Evolutionary conservation across 768 basidiomycete species (phyloP), one percentile per base, ranked within the genome.

Genomic region (Tulasnella sp.): DNA sequence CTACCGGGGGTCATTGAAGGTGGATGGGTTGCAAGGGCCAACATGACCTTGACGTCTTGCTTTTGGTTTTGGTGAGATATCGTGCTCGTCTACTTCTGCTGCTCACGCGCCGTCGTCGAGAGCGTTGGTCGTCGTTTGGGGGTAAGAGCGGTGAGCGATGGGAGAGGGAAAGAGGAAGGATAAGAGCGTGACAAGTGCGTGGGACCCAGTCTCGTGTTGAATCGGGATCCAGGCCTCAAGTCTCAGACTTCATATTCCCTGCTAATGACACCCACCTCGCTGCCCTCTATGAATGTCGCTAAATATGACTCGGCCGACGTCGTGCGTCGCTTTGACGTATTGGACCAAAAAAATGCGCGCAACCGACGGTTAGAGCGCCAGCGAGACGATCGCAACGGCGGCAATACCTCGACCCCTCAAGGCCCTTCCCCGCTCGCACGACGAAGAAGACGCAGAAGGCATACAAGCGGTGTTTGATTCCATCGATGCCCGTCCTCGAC

Each of bases 341-440:
- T 7, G 16, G 40, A 40, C 52, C 26, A 19, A 59, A 32, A 59
- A 59, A 59, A 59, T 59, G 52, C 32, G 32, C 52, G 52, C 52
- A 59, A 59, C 52, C 52, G 52, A 59, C 52, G 52, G 22, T 29
- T 59, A 59, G 26, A 59, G 52, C 52, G 52, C 52, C 52, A 59
- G 52, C 52, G 52, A 32, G 52, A 59, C 52, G 52, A 59, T 59
- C 52, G 52, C 64, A 65, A 40, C 64, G 39, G 64, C 64, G 64
- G 64, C 64, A 36, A 65, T 65, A 65, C 64, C 64, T 65, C 64
- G 64, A 65, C 64, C 64, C 64, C 52, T 59, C 52, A 59, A 59
- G 52, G 52, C 52, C 52, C 52, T 59, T 12, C n/a, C 22, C 26
- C 52, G 22, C 52, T 59, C 52, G 22, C 52, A 59, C 52, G 52